phyloP scores from a whole-genome alignment of 2,329 filamentous ascomycete species.

The Saccharata proteae region DNA sequence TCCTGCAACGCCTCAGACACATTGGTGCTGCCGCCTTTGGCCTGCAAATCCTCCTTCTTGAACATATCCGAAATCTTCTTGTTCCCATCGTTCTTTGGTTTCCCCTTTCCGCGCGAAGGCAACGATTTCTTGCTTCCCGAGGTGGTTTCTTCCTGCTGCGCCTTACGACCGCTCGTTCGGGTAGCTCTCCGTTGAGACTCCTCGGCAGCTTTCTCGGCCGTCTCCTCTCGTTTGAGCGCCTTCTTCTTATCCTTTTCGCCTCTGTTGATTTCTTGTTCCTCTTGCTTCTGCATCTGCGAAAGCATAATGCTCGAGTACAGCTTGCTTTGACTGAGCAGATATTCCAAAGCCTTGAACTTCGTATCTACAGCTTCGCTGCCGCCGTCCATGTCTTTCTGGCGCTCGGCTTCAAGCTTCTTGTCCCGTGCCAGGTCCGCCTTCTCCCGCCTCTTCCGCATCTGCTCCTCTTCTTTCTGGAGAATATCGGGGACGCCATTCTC shows the following conservation, averaged over 20 bases:
- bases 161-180: slow-evolving; percentile 15
- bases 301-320: slow-evolving; percentile 41
- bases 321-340: slow-evolving; percentile 41
- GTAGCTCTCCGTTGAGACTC: slow-evolving; percentile 35
- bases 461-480: slow-evolving; percentile 35
- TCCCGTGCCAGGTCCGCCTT: slow-evolving; percentile 34
- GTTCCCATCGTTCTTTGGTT: slow-evolving; percentile 23
- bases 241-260: slow-evolving; percentile 34
- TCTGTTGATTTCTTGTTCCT: slow-evolving; percentile 34
- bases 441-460: slow-evolving; percentile 29
- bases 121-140: slow-evolving; percentile 1
- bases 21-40: slow-evolving; percentile 39
- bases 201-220: slow-evolving; percentile 34
- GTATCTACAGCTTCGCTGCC: slow-evolving; percentile 34
- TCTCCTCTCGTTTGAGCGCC: slow-evolving; percentile 26
- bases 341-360: slow-evolving; percentile 41
- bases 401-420: slow-evolving; percentile 30
- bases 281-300: slow-evolving; percentile 40
- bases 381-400: slow-evolving; percentile 34
- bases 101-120: slow-evolving; percentile 17
- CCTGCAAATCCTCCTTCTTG: slow-evolving; percentile 45
- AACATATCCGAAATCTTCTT: slow-evolving; percentile 47
- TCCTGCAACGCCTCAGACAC: slow-evolving; percentile 47
- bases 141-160: slow-evolving; percentile 10
- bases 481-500: too few relatives aligned